phyloP scores from a whole-genome alignment of 495 filamentous ascomycete species.

The Aspergillus haitiensis region DNA sequence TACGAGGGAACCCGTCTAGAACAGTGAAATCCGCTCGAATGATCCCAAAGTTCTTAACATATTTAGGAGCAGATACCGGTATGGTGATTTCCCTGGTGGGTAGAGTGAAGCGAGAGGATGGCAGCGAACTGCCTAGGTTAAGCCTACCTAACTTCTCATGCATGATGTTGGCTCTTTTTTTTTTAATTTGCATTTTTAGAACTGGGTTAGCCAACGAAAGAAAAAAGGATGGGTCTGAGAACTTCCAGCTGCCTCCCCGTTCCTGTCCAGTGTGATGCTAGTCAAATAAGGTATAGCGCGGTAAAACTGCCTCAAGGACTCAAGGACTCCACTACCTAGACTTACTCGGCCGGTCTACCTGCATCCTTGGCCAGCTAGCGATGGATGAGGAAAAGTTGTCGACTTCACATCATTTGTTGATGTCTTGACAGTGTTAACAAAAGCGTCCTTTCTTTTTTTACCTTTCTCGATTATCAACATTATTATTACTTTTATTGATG shows the following conservation, averaged over 20 bases:
- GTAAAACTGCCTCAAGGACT: neutral
- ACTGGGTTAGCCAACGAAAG: neutral
- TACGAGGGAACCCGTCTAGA: neutral
- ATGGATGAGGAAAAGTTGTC: conserved; percentile 2
- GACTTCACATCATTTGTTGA: conserved; percentile 1
- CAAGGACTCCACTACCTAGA: neutral
- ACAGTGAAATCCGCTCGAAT: neutral
- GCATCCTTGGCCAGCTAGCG: conserved; percentile 4
- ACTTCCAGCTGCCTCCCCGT: neutral
- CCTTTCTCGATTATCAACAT: neutral
- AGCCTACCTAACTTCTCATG: neutral
- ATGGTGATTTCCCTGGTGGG: neutral
- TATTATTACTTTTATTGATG: too few species aligned
- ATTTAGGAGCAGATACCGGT: neutral
- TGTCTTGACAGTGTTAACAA: neutral
- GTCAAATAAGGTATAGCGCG: neutral
- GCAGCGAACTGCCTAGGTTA: neutral
- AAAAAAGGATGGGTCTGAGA: neutral
- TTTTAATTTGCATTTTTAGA: neutral
- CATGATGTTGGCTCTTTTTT: neutral
- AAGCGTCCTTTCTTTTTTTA: conserved; percentile 1
- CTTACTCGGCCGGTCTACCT: conserved; percentile 17
- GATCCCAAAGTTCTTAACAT: neutral
- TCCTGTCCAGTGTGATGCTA: neutral
- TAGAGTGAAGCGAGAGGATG: conserved; percentile 12